phyloP scores from a whole-genome alignment of 306 rosid genomes.

The Trifolium dubium region DNA sequence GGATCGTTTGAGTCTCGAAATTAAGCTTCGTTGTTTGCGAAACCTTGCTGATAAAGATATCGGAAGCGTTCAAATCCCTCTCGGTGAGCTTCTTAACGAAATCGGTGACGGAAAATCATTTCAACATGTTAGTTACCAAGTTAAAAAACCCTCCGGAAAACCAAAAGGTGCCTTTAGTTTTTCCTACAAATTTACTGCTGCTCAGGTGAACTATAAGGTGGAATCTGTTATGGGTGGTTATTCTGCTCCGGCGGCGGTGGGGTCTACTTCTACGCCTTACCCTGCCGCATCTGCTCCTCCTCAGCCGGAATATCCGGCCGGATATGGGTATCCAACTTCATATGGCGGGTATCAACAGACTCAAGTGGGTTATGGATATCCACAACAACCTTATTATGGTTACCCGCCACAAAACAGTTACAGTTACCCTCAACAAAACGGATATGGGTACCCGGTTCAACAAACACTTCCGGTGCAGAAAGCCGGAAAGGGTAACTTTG shows the following conservation, averaged over 20 bases:
- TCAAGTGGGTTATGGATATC: slow-evolving; percentile 3
- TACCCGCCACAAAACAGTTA: slow-evolving; percentile 44
- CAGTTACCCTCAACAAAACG: slow-evolving; percentile 42
- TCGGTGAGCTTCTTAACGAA: slow-evolving; percentile 56
- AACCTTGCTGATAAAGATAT: slow-evolving; percentile 59
- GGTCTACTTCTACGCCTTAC: slow-evolving; percentile 23
- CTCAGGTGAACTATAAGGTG: background rate
- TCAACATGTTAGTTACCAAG: slow-evolving; percentile 62
- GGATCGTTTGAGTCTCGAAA: slow-evolving; percentile 50
- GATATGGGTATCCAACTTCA: background rate
- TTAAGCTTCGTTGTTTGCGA: slow-evolving; percentile 56
- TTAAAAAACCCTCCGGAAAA: slow-evolving; percentile 64
- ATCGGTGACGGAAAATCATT: slow-evolving; percentile 43
- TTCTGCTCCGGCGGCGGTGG: slow-evolving; percentile 28
- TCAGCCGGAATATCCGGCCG: background rate
- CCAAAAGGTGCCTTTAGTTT: slow-evolving; percentile 60
- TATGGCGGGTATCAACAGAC: slow-evolving; percentile 28
- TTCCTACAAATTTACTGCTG: slow-evolving; percentile 45
- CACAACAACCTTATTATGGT: slow-evolving; percentile 35
- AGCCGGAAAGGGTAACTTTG: slow-evolving; percentile 40
- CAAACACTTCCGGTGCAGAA: slow-evolving; percentile 33
- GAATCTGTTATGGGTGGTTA: slow-evolving; percentile 18
- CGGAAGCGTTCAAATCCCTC: slow-evolving; percentile 59
- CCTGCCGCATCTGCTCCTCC: background rate
- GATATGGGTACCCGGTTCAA: slow-evolving; percentile 23